Evolutionary conservation across 2,329 filamentous ascomycete genomes (phyloP), one percentile per base, ranked within the genome.

Genomic region (Fusarium scirpi): DNA sequence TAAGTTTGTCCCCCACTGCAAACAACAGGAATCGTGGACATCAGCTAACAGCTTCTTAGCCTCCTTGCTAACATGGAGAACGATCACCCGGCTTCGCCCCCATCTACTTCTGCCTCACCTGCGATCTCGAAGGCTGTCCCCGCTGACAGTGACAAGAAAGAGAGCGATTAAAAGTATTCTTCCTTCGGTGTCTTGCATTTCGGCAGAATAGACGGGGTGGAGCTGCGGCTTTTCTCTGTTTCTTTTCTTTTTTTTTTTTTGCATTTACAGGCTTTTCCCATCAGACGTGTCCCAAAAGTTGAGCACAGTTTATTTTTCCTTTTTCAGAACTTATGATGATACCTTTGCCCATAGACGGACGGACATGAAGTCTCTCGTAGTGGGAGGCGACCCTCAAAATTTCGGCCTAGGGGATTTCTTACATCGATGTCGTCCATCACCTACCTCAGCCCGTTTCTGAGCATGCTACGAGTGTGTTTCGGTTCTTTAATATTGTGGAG

Each of bases 81-180:
- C 73, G 87, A 89, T 78, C 85, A 87, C 81, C 90, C 86, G 66
- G 86, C 88, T 76, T 93, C 92, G 74, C 91, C 92, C 76, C 90
- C 91, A 59, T 91, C 90, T 66, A 87, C 89, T 51, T 84, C 89
- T 69, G 89, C 87, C 61, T 92, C 91, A 58, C 91, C 91, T 49
- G 87, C 88, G 62, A 79, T 91, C 77, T 82, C 89, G 70, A 92
- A 92, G 83, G 86, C 85, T 67, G 85, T 85, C 67, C 85, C 87
- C 29, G 66, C 64, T 67, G 87, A 87, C 77, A 83, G 78, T 65
- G 85, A 83, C 74, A 89, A 89, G 80, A 85, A 85, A 80, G 83
- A 82, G 76, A 81, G 82, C 79, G 84, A 83, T 74, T 81, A 75
- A 78, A 70, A 73, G 57, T 70, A 67, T 69, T 58, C 57, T 76